phyloP scores from a whole-genome alignment of 495 filamentous ascomycete species.

The Halenospora varia region DNA sequence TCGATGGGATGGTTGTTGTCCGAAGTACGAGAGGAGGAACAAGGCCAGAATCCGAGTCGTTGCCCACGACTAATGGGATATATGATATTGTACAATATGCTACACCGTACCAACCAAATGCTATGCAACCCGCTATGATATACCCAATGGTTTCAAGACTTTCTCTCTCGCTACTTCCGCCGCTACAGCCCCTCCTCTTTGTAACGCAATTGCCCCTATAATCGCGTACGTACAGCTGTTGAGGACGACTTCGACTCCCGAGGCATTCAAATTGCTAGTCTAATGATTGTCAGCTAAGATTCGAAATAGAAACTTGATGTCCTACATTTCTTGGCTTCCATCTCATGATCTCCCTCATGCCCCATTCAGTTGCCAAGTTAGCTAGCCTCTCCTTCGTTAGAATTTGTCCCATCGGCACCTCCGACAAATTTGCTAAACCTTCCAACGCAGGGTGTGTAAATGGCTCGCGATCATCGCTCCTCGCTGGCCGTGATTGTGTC shows the following conservation, averaged over 20 bases:
- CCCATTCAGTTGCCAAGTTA: constrained; percentile 61
- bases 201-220: constrained; percentile 79
- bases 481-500: constrained; percentile 30
- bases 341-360: constrained; percentile 67
- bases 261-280: constrained; percentile 65
- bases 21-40: no score
- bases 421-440: constrained; percentile 63
- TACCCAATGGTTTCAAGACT: constrained; percentile 52
- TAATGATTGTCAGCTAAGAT: constrained; percentile 31
- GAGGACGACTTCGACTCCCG: constrained; percentile 68
- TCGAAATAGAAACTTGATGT: neutral
- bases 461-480: constrained; percentile 54
- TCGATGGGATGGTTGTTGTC: no score
- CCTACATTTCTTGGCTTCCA: constrained; percentile 84
- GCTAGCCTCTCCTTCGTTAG: constrained; percentile 58
- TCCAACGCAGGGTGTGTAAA: constrained; percentile 71
- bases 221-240: constrained; percentile 79
- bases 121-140: constrained; percentile 16
- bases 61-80: neutral
- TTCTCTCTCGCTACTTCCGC: constrained; percentile 69
- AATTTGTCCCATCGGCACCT: constrained; percentile 47
- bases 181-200: constrained; percentile 77
- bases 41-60: no score
- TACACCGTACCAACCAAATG: constrained; percentile 5
- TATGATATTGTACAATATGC: constrained; percentile 23